phyloP scores from a whole-genome alignment of 192 early-diverging fungal genomes.

The Gaertneriomyces semiglobifer region DNA sequence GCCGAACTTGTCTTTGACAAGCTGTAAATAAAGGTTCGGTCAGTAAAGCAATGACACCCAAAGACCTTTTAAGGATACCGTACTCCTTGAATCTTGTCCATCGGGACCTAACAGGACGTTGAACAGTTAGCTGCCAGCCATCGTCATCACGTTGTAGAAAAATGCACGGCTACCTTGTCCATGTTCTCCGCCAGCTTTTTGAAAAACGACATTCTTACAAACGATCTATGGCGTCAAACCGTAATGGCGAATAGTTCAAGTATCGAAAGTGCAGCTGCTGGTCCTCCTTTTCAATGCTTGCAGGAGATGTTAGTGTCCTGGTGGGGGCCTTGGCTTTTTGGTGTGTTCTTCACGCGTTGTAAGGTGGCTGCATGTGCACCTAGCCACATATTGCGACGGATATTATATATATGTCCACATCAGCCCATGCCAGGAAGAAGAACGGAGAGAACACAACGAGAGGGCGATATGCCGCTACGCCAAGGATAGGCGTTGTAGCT shows the following conservation, averaged over 20 bases:
- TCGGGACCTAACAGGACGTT: neutral
- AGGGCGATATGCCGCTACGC: no score
- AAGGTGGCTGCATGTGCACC: conserved; percentile 2
- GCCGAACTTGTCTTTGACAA: conserved; percentile 14
- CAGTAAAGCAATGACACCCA: neutral
- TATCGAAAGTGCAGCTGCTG: neutral
- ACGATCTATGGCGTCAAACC: neutral
- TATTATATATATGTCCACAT: no score
- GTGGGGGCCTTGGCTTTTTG: no score
- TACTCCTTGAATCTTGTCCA: conserved; percentile 29
- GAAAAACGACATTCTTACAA: conserved; percentile 22
- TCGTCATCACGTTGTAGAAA: no score
- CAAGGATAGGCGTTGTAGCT: no score
- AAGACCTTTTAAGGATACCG: neutral
- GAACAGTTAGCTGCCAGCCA: no score
- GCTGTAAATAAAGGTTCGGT: neutral
- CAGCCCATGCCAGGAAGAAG: no score
- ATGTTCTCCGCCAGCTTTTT: conserved; percentile 16
- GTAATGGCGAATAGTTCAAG: neutral
- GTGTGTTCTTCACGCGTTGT: neutral
- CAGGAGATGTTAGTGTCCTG: no score
- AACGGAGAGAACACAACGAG: no score
- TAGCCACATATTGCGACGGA: neutral
- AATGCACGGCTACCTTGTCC: conserved; percentile 1
- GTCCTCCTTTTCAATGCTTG: no score